A percentile compares a stretch with the other conserved stretches of the same genome.
phyloP scores from a whole-genome alignment of 495 filamentous ascomycete species.

The Venustampulla echinocandica region DNA sequence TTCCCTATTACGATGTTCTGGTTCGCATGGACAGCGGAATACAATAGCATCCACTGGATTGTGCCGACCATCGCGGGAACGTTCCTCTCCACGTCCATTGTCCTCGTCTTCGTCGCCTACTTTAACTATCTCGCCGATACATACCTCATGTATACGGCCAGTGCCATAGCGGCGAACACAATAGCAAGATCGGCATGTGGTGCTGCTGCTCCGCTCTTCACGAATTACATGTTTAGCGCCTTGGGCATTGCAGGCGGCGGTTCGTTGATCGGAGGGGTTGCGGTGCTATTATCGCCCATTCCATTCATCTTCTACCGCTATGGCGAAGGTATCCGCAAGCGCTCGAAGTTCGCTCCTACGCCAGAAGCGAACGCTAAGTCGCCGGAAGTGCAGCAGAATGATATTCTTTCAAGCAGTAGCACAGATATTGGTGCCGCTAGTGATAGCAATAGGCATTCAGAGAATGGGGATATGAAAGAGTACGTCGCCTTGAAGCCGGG shows the following conservation, averaged over 20 bases:
- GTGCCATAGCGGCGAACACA: slow-evolving; percentile 54
- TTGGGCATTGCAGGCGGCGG: slow-evolving; percentile 42
- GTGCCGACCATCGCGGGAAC: slow-evolving; percentile 18
- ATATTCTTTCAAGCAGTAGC: not conserved
- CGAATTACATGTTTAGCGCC: slow-evolving; percentile 49
- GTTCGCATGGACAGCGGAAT: slow-evolving; percentile 12
- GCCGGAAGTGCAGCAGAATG: not conserved
- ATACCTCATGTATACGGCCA: slow-evolving; percentile 62
- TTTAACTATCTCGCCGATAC: slow-evolving; percentile 74
- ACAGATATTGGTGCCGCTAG: not conserved
- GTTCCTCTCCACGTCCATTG: slow-evolving; percentile 23
- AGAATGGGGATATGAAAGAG: slow-evolving; percentile 3
- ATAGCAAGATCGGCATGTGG: slow-evolving; percentile 51
- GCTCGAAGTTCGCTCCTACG: slow-evolving; percentile 23
- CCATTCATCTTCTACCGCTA: slow-evolving; percentile 45
- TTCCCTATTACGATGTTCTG: slow-evolving; percentile 31
- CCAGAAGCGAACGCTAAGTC: not conserved
- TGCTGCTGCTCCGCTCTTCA: slow-evolving; percentile 55
- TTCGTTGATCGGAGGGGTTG: slow-evolving; percentile 38
- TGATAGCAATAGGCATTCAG: not conserved
- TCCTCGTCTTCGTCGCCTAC: slow-evolving; percentile 55
- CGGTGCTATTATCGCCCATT: slow-evolving; percentile 33
- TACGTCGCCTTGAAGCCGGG: slow-evolving; percentile 29
- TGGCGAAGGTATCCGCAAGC: slow-evolving; percentile 35
- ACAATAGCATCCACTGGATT: slow-evolving; percentile 18